Evolutionary conservation across 176 grass and related monocot genomes (phyloP), one percentile per base, ranked within the genome.

Genomic region (Pontederia paniculata): DNA sequence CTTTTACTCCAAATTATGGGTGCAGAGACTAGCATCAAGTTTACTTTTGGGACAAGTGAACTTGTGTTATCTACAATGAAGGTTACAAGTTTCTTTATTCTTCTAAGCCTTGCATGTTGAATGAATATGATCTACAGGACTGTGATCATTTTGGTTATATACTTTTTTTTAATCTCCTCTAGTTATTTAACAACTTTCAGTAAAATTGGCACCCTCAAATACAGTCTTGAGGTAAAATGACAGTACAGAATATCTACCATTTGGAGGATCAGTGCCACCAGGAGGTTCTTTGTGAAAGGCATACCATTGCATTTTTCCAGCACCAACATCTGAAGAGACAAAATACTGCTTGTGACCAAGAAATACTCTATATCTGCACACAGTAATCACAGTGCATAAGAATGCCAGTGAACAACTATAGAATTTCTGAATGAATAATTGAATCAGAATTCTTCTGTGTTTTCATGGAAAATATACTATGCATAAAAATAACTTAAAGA

Each of bases 261-360:
- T 97, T 78, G 76, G 76, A 84, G 70, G 71, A 74, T 97, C 93
- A 43, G 74, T 84, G 48, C 93, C 86, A 64, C 83, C 86, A 79
- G 93, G 73, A 48, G 77, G 71, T 69, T 97, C 93, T 2, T 97
- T 97, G 65, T 97, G 80, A 77, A 97, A 97, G 58, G 77, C 93
- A 76, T 97, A 97, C 86, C 93, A 97, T 63, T 97, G 93, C 93
- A 97, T 97, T 84, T 97, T 97, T 42, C 93, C 93, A 68, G 52
- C 93, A 56, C 93, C 93, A 1, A 97, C 93, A 73, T 97, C 93
- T 37, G 93, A 97, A 42, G 93, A 97, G 31, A 97, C 93, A 20
- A 97, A 97, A 81, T 97, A 97, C 73, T 97, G 86, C 42, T 88
- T 97, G 80, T 97, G 93, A 49, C 93, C 93, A 66, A 97, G 83